phyloP scores from a whole-genome alignment of 352 stramenopile genomes.

The Phytophthora palmivora region DNA sequence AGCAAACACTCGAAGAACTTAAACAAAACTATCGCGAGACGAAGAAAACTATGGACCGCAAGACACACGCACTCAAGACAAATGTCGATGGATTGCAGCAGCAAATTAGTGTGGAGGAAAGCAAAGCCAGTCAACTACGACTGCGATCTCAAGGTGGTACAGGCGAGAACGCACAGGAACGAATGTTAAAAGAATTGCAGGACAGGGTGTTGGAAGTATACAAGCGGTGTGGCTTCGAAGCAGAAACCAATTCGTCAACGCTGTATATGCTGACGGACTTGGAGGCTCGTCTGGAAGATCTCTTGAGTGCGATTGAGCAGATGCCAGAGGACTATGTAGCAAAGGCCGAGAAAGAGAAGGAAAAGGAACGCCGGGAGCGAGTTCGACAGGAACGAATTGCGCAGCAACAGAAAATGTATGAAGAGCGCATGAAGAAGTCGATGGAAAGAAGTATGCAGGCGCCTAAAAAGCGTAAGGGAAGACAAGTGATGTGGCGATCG shows the following conservation, averaged over 20 bases:
- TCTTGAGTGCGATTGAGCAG: constrained; percentile 91
- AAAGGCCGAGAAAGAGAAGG: constrained; percentile 95
- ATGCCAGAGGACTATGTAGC: constrained; percentile 95
- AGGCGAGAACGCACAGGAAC: constrained; percentile 89
- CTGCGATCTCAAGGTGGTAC: constrained; percentile 71
- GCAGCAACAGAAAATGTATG: constrained; percentile 94
- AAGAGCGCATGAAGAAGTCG: constrained; percentile 94
- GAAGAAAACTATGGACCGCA: constrained; percentile 90
- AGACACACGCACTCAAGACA: constrained; percentile 82
- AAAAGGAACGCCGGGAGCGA: constrained; percentile 93
- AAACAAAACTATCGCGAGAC: constrained; percentile 93
- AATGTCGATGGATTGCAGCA: constrained; percentile 92
- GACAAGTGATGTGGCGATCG: constrained; percentile 94
- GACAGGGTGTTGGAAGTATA: constrained; percentile 92
- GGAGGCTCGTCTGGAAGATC: constrained; percentile 91
- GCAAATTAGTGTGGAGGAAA: constrained; percentile 89
- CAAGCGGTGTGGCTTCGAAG: constrained; percentile 93
- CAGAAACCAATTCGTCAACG: constrained; percentile 91
- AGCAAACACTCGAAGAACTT: constrained; percentile 95
- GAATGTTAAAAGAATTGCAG: constrained; percentile 90
- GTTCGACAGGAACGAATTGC: constrained; percentile 92
- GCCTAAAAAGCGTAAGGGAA: constrained; percentile 92
- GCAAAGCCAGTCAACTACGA: constrained; percentile 79
- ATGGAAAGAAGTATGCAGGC: constrained; percentile 94
- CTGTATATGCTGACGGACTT: constrained; percentile 95